These are phyloP conservation scores for Serendipita vermifera DNA, from an alignment of 768 basidiomycete species.

Conservation along the genomic window DNA sequence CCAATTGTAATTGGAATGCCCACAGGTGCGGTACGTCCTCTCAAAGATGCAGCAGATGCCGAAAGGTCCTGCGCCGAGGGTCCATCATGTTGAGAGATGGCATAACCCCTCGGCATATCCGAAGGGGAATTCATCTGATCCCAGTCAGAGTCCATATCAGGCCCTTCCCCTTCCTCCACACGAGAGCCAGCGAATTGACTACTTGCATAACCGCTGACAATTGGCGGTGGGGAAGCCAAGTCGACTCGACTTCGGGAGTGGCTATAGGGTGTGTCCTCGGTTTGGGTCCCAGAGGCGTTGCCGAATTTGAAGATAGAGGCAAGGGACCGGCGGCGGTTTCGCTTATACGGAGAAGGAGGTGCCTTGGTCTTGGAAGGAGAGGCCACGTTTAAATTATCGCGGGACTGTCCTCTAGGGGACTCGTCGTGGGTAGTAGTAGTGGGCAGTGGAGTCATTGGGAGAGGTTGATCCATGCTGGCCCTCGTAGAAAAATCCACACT, in stretches of 20 bases:
- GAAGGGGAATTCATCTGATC: conserved; percentile 3
- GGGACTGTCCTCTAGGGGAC: too few species aligned
- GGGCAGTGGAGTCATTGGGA: too few species aligned
- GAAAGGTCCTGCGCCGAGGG: not conserved
- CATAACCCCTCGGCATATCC: not conserved
- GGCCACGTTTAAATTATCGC: too few species aligned
- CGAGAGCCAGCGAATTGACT: too few species aligned
- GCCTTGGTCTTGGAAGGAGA: too few species aligned
- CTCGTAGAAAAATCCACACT: too few species aligned
- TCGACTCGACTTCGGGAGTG: not conserved
- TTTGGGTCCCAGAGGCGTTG: not conserved
- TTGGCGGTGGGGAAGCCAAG: not conserved
- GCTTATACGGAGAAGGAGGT: conserved; percentile 5
- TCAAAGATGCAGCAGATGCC: not conserved
- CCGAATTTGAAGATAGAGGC: conserved; percentile 9
- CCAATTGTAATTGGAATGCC: conserved; percentile 1
- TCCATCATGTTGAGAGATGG: not conserved
- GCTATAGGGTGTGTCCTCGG: not conserved
- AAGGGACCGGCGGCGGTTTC: not conserved
- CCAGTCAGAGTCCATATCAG: not conserved
- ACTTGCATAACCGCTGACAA: too few species aligned
- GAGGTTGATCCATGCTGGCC: too few species aligned
- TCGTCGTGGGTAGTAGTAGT: too few species aligned
- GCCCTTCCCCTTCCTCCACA: too few species aligned
- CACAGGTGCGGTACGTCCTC: not conserved